Percentiles rank a stretch among this genome's conserved stretches.
Conservation (phyloP, 495 filamentous ascomycete species). For the Penicillium ucsense region DNA sequence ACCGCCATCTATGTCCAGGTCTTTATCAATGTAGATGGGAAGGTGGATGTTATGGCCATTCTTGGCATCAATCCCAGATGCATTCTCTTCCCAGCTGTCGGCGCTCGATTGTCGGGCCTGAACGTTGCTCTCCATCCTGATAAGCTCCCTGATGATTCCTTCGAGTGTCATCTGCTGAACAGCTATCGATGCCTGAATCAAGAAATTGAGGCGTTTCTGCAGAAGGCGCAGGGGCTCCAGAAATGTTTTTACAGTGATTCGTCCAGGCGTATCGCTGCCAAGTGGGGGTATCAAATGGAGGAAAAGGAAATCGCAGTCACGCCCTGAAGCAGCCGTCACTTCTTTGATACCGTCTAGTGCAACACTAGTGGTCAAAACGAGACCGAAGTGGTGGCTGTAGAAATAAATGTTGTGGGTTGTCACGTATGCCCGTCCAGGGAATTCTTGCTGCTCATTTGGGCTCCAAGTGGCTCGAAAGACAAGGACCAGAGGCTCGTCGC, state of each 20-base stretch:
- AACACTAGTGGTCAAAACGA: conserved; percentile 72
- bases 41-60: conserved; percentile 44
- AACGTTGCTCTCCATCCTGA: conserved; percentile 58
- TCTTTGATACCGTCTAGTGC: conserved; percentile 68
- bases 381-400: conserved; percentile 88
- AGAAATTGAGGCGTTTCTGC: conserved; percentile 70
- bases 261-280: conserved; percentile 53
- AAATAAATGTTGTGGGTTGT: conserved; percentile 84
- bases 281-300: conserved; percentile 61
- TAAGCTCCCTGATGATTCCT: conserved; percentile 53
- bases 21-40: conserved; percentile 54
- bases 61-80: conserved; percentile 40
- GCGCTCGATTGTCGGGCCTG: conserved; percentile 56
- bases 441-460: conserved; percentile 67
- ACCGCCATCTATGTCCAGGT: conserved; percentile 40
- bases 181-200: conserved; percentile 65
- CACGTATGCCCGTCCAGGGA: conserved; percentile 81
- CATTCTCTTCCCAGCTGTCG: conserved; percentile 91
- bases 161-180: conserved; percentile 54
- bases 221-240: conserved; percentile 77
- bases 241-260: conserved; percentile 84
- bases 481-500: conserved; percentile 68
- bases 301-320: conserved; percentile 89
- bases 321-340: conserved; percentile 79
- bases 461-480: conserved; percentile 69